phyloP scores from a whole-genome alignment of 495 filamentous ascomycete genomes.

The Evernia prunastri region DNA sequence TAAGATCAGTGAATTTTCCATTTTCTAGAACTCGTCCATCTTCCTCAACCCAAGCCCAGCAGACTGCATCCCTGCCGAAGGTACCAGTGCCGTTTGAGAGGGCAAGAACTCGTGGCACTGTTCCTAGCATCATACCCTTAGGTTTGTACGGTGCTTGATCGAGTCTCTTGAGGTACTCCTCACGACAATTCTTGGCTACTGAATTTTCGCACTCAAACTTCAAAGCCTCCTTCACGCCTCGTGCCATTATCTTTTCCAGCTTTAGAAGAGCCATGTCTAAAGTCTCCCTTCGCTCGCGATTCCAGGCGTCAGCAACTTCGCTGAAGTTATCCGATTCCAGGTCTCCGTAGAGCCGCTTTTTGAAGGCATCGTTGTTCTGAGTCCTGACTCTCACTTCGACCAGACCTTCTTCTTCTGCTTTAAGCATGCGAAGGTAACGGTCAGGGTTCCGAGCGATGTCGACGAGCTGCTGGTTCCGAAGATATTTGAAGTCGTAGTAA shows the following conservation, averaged over 20 bases:
- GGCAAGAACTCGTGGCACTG: constrained; percentile 76
- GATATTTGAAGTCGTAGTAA: constrained; percentile 97
- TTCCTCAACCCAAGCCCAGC: constrained; percentile 89
- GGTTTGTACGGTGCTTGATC: constrained; percentile 96
- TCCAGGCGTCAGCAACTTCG: constrained; percentile 93
- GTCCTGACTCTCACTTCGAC: constrained; percentile 75
- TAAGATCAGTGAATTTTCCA: constrained; percentile 74
- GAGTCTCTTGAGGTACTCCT: constrained; percentile 76
- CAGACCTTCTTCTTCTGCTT: constrained; percentile 86
- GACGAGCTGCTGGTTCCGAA: constrained; percentile 73
- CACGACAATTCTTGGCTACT: constrained; percentile 71
- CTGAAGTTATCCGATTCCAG: constrained; percentile 92
- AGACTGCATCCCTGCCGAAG: constrained; percentile 67
- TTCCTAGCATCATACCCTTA: constrained; percentile 85
- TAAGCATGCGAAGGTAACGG: constrained; percentile 89
- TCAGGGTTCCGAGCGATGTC: constrained; percentile 79
- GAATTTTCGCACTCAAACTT: constrained; percentile 87
- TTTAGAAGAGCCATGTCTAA: constrained; percentile 74
- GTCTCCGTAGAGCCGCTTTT: constrained; percentile 63
- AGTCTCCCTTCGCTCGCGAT: constrained; percentile 72
- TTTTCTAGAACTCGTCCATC: constrained; percentile 83
- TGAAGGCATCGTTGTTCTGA: constrained; percentile 66
- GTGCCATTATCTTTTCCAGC: constrained; percentile 75
- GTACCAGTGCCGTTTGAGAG: constrained; percentile 74
- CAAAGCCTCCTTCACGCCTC: constrained; percentile 87